Base-by-base conservation (phyloP, 2,329 filamentous ascomycete genomes). In the Colletotrichum neosansevieriae region DNA sequence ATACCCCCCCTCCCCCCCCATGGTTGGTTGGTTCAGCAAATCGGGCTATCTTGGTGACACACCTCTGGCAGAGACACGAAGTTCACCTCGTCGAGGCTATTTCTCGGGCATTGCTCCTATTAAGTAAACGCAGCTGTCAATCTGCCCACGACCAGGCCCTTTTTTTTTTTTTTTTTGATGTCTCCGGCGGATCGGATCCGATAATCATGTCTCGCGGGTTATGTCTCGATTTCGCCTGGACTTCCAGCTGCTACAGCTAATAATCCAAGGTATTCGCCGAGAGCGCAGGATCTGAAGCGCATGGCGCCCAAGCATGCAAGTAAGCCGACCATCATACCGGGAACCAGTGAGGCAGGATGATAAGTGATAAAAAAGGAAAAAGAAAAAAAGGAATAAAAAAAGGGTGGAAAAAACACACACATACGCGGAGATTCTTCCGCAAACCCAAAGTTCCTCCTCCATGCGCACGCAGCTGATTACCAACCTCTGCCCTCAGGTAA, bases 61-160 rank as follows among this genome's bases (percentile, higher is more conserved):
- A 58, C 50, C n/a, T 51, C 21, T 9, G 11, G 49, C 0, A 53
- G 49, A 67, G 42, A 67, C 58, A 63, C 6, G 17, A 29, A 47
- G 34, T 50, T 34, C 42, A 50, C 42, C 34, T 50, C 24, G 36
- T 15, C 42, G 56, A 24, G 58, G 12, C 34, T 21, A 34, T 40
- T 19, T 32, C 49, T 62, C 63, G 63, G 63, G 24, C n/a, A 51
- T 50, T 57, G 63, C 56, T 50, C 50, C 63, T 29, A 13, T 63
- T 67, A 49, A 44, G 24, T 29, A 13, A 36, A 19, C 24, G n/a
- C 29, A 4, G 49, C 15, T 34, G 49, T 51, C 49, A 51, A 32
- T 51, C 49, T 17, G 24, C 21, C 15, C 24, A 32, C 17, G 15
- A 51, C 7, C 49, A 45, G 0, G 15, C 6, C 32, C 21, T 21